phyloP scores from a whole-genome alignment of 73 alveolate genomes.

The Paramecium biaurelia region DNA sequence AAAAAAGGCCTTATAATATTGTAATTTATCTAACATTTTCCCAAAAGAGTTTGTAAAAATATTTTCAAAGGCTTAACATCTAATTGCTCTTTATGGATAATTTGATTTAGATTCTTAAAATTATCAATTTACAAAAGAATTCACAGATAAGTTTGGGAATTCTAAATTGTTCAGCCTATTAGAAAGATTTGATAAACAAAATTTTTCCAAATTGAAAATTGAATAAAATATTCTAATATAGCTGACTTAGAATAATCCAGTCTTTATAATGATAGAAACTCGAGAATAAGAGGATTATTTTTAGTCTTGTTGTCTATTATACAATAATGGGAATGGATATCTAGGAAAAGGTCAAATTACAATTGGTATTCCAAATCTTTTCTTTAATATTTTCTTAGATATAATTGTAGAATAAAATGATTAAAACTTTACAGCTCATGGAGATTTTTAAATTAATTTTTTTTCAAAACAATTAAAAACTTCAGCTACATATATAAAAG shows the following conservation, averaged over 20 bases:
- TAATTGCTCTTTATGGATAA: neutral
- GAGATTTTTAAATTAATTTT: too few relatives aligned
- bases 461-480: too few relatives aligned
- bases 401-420: too few relatives aligned
- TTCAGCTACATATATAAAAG: too few relatives aligned
- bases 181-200: neutral
- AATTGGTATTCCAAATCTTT: too few relatives aligned
- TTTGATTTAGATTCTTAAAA: neutral
- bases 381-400: too few relatives aligned
- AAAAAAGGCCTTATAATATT: neutral
- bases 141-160: neutral
- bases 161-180: neutral
- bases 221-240: neutral
- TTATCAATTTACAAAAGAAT: neutral
- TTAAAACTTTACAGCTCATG: too few relatives aligned
- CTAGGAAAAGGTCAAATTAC: neutral
- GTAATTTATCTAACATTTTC: too few relatives aligned
- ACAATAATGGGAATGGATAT: neutral
- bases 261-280: neutral
- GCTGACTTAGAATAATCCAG: neutral
- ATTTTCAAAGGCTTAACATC: neutral
- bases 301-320: neutral
- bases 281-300: neutral
- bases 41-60: neutral
- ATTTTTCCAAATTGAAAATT: neutral